Evolutionary conservation across 2,329 filamentous ascomycete species (phyloP).

Genomic region (Chaetomiaceae sp.): DNA sequence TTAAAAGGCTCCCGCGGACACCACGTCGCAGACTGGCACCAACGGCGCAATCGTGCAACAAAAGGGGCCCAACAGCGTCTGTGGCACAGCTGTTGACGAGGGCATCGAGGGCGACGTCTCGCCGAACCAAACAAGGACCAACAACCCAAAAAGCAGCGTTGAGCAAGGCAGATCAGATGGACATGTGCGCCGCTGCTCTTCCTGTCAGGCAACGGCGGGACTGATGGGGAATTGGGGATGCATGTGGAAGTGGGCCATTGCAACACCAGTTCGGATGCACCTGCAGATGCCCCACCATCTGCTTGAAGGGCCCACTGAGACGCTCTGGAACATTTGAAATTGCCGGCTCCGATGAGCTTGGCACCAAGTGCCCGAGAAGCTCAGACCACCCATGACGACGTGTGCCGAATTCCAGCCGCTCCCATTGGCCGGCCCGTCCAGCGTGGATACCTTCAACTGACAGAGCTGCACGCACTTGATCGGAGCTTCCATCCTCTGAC

Average conservation of each 20-base stretch:
- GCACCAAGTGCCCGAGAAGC: too few relatives aligned
- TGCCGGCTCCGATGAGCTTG: not conserved
- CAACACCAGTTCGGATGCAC: not conserved
- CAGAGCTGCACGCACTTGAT: not conserved
- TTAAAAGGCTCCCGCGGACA: not conserved
- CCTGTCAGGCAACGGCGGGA: not conserved
- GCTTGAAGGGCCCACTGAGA: too few relatives aligned
- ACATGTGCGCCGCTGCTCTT: not conserved
- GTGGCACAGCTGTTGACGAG: conserved; percentile 1
- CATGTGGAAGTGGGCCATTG: not conserved
- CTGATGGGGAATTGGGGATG: not conserved
- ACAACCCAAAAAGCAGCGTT: not conserved
- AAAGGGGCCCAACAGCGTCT: not conserved
- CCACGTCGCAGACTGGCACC: not conserved
- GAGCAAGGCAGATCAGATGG: conserved; percentile 2
- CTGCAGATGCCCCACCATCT: not conserved
- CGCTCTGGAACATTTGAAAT: not conserved
- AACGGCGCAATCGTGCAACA: not conserved
- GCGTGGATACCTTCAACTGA: conserved; percentile 4
- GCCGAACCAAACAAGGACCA: not conserved
- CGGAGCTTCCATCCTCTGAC: not conserved
- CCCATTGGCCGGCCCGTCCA: not conserved
- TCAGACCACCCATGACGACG: too few relatives aligned
- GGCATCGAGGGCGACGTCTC: not conserved
- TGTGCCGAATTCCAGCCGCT: not conserved